Evolutionary conservation across 345 rosid genomes (phyloP).

Genomic region (Reutealis trisperma): DNA sequence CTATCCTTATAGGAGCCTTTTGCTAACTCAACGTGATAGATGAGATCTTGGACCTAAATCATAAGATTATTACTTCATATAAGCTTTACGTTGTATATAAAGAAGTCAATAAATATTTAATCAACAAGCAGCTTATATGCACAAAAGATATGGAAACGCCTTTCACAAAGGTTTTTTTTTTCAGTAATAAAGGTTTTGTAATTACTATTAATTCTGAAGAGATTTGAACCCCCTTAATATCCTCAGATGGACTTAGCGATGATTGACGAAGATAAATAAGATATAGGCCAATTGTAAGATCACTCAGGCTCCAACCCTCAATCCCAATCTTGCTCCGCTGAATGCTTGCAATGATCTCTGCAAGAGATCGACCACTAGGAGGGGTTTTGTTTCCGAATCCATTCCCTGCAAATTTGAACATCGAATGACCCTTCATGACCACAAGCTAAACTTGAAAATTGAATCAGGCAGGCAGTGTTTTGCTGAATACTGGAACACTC

Average conservation of each 20-base stretch:
- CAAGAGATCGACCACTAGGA: conserved; percentile 59
- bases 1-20: conserved; percentile 71
- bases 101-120: not conserved
- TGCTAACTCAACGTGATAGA: conserved; percentile 81
- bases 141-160: not conserved
- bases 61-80: conserved; percentile 23
- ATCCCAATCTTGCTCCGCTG: conserved; percentile 85
- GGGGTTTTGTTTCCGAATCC: conserved; percentile 46
- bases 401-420: conserved; percentile 43
- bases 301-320: conserved; percentile 94
- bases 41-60: conserved; percentile 73
- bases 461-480: not conserved
- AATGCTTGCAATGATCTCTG: conserved; percentile 81
- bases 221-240: conserved; percentile 70
- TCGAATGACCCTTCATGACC: conserved; percentile 16
- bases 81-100: conserved; percentile 1
- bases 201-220: conserved; percentile 59
- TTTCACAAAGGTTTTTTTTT: not conserved
- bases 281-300: conserved; percentile 87
- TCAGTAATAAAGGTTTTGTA: conserved; percentile 16
- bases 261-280: conserved; percentile 89
- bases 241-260: conserved; percentile 61
- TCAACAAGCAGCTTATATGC: not conserved
- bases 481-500: not conserved
- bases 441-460: not conserved